Evolutionary conservation across 768 basidiomycete species (phyloP).

Genomic region (Calocera cornea): DNA sequence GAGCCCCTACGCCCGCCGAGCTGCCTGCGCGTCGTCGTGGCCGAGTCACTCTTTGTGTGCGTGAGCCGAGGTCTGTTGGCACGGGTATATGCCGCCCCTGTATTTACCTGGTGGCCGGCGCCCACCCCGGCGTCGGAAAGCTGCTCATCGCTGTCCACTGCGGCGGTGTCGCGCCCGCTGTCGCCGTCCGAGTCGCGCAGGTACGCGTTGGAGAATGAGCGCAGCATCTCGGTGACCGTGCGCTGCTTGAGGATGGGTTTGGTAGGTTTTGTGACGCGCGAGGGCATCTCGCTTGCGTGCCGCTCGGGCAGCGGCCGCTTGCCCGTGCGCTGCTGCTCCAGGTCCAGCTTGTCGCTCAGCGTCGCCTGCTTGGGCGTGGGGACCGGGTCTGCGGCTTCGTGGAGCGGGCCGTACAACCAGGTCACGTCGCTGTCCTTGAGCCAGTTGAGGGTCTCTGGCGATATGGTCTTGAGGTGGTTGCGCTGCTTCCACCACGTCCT

Average conservation of each 20-base stretch:
- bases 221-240: slow-evolving; percentile 75
- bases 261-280: slow-evolving; percentile 21
- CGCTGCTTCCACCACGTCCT: slow-evolving; percentile 99
- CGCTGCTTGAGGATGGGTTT: slow-evolving; percentile 97
- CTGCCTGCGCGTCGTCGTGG: background rate
- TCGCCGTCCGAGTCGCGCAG: slow-evolving; percentile 2
- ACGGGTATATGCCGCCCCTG: background rate
- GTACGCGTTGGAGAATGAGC: background rate
- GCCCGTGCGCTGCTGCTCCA: slow-evolving; percentile 22
- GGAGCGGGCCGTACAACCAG: slow-evolving; percentile 95
- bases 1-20: background rate
- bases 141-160: background rate
- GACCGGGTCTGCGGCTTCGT: slow-evolving; percentile 79
- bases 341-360: slow-evolving; percentile 40
- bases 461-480: slow-evolving; percentile 86
- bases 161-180: background rate
- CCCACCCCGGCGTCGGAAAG: background rate
- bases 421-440: slow-evolving; percentile 98
- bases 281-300: background rate
- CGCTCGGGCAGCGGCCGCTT: slow-evolving; percentile 4
- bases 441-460: slow-evolving; percentile 98
- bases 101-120: background rate
- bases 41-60: slow-evolving; percentile 5
- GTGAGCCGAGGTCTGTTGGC: background rate
- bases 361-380: slow-evolving; percentile 46